A percentile compares a stretch with the other conserved stretches of the same genome.
Evolutionary conservation across 179 eudicot genomes (phyloP).

Genomic region (Gypsophila paniculata): DNA sequence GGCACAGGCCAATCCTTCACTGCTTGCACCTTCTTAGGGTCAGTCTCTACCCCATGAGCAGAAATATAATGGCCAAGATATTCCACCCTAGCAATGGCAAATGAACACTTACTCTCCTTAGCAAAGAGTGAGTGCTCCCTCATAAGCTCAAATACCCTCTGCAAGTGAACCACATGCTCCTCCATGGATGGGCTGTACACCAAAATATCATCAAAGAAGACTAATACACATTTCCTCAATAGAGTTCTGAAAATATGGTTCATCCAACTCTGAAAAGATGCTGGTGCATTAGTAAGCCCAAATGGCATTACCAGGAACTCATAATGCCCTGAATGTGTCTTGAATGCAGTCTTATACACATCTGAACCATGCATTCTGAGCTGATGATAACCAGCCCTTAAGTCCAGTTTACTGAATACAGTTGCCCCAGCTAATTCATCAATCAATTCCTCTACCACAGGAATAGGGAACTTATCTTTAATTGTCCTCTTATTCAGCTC

Average conservation of each 20-base stretch:
- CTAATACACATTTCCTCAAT: neutral
- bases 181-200: neutral
- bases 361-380: neutral
- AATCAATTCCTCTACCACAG: too few relatives aligned
- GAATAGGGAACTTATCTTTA: too few relatives aligned
- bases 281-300: neutral
- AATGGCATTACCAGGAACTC: neutral
- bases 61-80: neutral
- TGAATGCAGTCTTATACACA: neutral
- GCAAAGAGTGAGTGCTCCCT: neutral
- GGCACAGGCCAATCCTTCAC: neutral
- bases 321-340: neutral
- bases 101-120: neutral
- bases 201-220: constrained; percentile 1
- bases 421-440: neutral
- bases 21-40: neutral
- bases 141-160: neutral
- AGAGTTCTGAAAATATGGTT: neutral
- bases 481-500: too few relatives aligned
- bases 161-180: neutral
- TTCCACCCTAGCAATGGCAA: neutral
- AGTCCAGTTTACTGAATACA: neutral
- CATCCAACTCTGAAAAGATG: neutral
- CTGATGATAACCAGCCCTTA: neutral
- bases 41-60: too few relatives aligned